These are phyloP conservation scores for Murraya paniculata DNA, from an alignment of 345 rosid genomes.

Conservation along the genomic window DNA sequence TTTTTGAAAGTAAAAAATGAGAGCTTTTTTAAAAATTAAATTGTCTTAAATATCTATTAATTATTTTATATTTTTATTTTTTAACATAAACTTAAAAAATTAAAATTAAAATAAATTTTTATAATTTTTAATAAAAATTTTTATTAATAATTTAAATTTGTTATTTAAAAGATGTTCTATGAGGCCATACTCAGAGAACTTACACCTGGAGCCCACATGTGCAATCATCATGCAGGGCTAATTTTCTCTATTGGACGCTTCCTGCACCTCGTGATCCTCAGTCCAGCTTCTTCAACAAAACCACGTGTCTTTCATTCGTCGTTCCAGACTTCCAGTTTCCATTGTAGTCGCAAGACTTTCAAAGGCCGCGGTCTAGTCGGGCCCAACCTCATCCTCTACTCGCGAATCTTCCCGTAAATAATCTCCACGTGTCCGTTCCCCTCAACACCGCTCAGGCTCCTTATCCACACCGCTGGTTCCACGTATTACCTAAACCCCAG, in stretches of 20 bases:
- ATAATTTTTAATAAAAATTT: too few relatives aligned
- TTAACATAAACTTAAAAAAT: too few relatives aligned
- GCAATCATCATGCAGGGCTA: neutral
- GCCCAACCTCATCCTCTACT: neutral
- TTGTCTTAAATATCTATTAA: too few relatives aligned
- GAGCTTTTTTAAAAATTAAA: too few relatives aligned
- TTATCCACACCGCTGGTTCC: slow-evolving; percentile 1
- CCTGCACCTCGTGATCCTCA: neutral
- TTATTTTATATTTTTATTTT: too few relatives aligned
- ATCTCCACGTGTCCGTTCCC: slow-evolving; percentile 8
- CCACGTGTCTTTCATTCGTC: slow-evolving; percentile 1
- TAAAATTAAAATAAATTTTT: too few relatives aligned
- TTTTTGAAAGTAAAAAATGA: too few relatives aligned
- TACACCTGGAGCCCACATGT: too few relatives aligned
- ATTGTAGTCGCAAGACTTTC: neutral
- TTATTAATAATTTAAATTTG: too few relatives aligned
- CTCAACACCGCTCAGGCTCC: neutral
- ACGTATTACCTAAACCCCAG: neutral
- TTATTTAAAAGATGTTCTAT: too few relatives aligned
- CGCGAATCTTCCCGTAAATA: neutral
- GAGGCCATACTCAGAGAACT: too few relatives aligned
- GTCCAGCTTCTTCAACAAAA: neutral
- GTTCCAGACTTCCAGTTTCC: neutral
- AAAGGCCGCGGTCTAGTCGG: neutral
- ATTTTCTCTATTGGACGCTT: neutral